These are phyloP conservation scores for Pythium scleroteichum DNA, from an alignment of 352 stramenopile genomes.

Conservation along the genomic window DNA sequence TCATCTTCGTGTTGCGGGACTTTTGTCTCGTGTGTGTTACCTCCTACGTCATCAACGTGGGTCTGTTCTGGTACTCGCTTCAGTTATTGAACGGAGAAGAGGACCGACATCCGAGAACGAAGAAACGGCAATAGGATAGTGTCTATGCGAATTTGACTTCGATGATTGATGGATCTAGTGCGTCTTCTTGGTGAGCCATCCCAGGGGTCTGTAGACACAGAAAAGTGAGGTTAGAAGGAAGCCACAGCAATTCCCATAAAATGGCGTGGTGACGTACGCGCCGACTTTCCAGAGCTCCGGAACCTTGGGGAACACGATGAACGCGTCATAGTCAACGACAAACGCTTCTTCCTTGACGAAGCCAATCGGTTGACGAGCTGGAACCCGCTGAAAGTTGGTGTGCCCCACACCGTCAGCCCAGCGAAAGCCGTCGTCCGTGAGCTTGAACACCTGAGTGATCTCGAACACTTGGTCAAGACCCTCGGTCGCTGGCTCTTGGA, in stretches of 20 bases:
- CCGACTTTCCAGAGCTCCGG: constrained; percentile 53
- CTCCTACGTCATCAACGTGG: constrained; percentile 51
- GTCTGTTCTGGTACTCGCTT: constrained; percentile 48
- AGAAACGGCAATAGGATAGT: constrained; percentile 19
- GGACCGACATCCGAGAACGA: background rate
- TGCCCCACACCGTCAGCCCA: constrained; percentile 59
- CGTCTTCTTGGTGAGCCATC: constrained; percentile 47
- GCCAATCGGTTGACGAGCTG: constrained; percentile 54
- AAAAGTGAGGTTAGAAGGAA: constrained; percentile 3
- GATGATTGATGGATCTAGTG: background rate
- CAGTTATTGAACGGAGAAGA: constrained; percentile 29
- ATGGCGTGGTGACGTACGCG: constrained; percentile 38
- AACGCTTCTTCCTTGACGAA: constrained; percentile 48
- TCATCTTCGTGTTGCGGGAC: constrained; percentile 54
- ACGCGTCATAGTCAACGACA: constrained; percentile 53
- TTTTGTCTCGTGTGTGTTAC: constrained; percentile 59
- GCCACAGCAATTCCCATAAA: background rate
- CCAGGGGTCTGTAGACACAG: constrained; percentile 37
- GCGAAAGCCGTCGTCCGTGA: constrained; percentile 52
- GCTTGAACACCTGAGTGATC: constrained; percentile 65
- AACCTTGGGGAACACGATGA: constrained; percentile 74
- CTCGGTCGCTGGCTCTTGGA: background rate
- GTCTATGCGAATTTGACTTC: too few relatives aligned
- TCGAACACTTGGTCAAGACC: constrained; percentile 37
- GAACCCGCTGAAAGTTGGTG: constrained; percentile 65